Evolutionary conservation across 345 rosid genomes (phyloP).

Genomic region (Raphanus raphanistrum): DNA sequence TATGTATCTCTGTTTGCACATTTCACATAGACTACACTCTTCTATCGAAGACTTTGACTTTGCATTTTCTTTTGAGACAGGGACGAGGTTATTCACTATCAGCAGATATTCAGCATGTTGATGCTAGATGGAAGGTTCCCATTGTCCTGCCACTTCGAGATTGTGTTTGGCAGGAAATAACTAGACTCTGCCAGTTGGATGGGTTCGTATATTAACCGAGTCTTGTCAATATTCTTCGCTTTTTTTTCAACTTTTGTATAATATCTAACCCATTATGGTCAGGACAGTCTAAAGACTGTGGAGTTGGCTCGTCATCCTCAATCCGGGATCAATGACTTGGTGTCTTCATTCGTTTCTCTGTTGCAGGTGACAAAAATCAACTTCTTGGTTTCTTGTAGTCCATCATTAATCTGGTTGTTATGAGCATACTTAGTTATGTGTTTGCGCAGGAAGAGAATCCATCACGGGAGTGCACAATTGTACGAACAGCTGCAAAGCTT

Average conservation of each 20-base stretch:
- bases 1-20: background rate
- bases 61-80: slow-evolving; percentile 41
- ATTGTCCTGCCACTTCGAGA: slow-evolving; percentile 85
- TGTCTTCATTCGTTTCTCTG: slow-evolving; percentile 75
- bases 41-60: background rate
- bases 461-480: slow-evolving; percentile 83
- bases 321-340: slow-evolving; percentile 73
- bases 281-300: slow-evolving; percentile 79
- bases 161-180: slow-evolving; percentile 73
- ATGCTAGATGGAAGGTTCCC: slow-evolving; percentile 81
- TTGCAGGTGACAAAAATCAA: slow-evolving; percentile 57
- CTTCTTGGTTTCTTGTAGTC: background rate
- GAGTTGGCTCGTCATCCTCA: slow-evolving; percentile 44
- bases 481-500: slow-evolving; percentile 90
- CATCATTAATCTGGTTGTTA: background rate
- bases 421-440: background rate
- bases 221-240: background rate
- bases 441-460: slow-evolving; percentile 81
- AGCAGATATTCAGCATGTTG: slow-evolving; percentile 92
- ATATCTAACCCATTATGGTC: slow-evolving; percentile 52
- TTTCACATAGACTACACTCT: background rate
- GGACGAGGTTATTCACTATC: slow-evolving; percentile 92
- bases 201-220: slow-evolving; percentile 48
- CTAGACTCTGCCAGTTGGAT: slow-evolving; percentile 65
- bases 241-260: slow-evolving; percentile 29